Percentiles rank a stretch among this genome's conserved stretches.
These are phyloP conservation scores for Lippia alba DNA, from an alignment of 305 asterid species.

Conservation along the genomic window DNA sequence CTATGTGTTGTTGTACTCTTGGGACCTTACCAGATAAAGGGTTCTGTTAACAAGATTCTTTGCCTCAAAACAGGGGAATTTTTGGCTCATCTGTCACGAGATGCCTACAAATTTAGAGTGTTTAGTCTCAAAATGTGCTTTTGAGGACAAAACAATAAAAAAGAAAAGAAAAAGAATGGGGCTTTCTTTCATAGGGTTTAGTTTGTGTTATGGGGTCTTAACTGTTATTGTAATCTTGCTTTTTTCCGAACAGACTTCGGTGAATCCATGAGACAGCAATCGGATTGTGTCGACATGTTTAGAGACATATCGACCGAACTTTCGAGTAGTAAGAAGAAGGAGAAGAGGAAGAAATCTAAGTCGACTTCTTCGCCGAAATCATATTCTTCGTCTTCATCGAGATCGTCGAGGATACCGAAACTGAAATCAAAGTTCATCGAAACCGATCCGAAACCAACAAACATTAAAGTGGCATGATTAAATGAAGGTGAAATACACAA, in stretches of 20 bases:
- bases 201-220: no score
- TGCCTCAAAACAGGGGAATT: constrained; percentile 26
- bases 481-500: constrained; percentile 18
- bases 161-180: neutral
- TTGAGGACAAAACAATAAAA: neutral
- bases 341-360: constrained; percentile 53
- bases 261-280: constrained; percentile 43
- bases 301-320: constrained; percentile 39
- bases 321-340: constrained; percentile 47
- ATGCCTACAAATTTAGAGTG: neutral
- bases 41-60: constrained; percentile 25
- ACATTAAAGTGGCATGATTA: constrained; percentile 55
- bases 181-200: no score
- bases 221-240: neutral
- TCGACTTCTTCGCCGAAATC: constrained; percentile 46
- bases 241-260: constrained; percentile 44
- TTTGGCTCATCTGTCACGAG: constrained; percentile 37
- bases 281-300: constrained; percentile 37
- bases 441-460: constrained; percentile 39
- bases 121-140: neutral
- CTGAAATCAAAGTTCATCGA: constrained; percentile 53
- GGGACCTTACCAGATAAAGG: neutral
- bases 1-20: constrained; percentile 23
- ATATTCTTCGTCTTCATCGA: constrained; percentile 42
- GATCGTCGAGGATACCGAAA: constrained; percentile 51